Evolutionary conservation across 345 rosid species (phyloP), one percentile per base, ranked within the genome.

Genomic region (Eucalyptus cloeziana): DNA sequence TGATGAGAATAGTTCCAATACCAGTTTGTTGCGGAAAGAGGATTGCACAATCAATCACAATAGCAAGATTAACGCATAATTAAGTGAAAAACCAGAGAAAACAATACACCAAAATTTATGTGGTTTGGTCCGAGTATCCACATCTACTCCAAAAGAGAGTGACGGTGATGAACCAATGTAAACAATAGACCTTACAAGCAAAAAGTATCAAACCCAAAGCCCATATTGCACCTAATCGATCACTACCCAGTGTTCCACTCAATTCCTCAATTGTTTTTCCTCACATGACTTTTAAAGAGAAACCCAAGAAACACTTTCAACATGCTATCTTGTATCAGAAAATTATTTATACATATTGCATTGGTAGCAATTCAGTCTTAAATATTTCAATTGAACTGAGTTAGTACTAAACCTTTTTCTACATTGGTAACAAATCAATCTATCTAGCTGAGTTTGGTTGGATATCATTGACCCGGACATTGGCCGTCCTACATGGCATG

Each of bases 401-500:
- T 51, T 17, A 51, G 1, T 51, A 3, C 22, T 51, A 51, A 17
- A 17, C 10, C 1, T 7, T 7, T 19, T 17, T 16, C 10, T 4
- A 51, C 22, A 51, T 3, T 51, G 2, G 1, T 7, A 52, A 52
- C 4, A 52, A 52, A 19, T 52, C 58, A 19, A 19, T 52, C 4
- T 3, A 52, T 52, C 58, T 52, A 52, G 24, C 8, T 1, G 19
- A 7, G 3, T 52, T 52, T 52, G 2, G 24, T 1, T 19, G 0
- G 0, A 52, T 52, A 19, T 52, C 10, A 1, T 19, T 52, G 10
- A 52, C 10, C 2, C 4, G 1, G 0, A 52, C 56, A 19, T 4
- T 0, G 0, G 24, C 56, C 2, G 0, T 19, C 58, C 1, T 52
- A 52, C 2, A 1, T 19, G 10, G 4, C 10, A 19, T 52, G 2